Evolutionary conservation across 106 monocot species (phyloP).

Genomic region (Dendrobium chrysotoxum): DNA sequence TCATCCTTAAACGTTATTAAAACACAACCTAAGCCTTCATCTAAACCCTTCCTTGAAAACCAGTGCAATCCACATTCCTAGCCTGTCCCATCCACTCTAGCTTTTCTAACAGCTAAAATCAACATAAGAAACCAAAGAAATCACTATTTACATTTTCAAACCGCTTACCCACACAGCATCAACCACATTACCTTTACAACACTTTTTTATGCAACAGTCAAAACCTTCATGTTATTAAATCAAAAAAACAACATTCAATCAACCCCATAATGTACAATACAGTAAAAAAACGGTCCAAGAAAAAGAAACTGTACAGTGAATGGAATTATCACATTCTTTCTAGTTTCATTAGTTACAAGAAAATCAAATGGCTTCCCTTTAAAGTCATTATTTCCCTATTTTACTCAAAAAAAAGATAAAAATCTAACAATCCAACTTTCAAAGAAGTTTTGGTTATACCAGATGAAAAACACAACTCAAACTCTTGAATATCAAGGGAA

Average conservation of each 20-base stretch:
- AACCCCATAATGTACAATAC: neutral
- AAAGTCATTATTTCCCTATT: neutral
- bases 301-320: neutral
- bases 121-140: no score
- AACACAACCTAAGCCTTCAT: no score
- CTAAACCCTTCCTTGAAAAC: no score
- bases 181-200: neutral
- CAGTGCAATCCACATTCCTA: no score
- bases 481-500: neutral
- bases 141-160: no score
- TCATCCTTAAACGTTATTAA: no score
- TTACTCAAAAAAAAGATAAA: no score
- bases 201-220: neutral
- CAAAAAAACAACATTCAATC: neutral
- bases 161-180: neutral
- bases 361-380: neutral
- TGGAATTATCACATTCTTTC: neutral
- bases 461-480: neutral
- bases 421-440: no score
- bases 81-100: no score
- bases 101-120: no score
- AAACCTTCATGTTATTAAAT: neutral
- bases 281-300: neutral
- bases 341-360: neutral
- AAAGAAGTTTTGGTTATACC: neutral